These are phyloP conservation scores for Thraustotheca clavata DNA, from an alignment of 352 stramenopile genomes.

Conservation along the genomic window DNA sequence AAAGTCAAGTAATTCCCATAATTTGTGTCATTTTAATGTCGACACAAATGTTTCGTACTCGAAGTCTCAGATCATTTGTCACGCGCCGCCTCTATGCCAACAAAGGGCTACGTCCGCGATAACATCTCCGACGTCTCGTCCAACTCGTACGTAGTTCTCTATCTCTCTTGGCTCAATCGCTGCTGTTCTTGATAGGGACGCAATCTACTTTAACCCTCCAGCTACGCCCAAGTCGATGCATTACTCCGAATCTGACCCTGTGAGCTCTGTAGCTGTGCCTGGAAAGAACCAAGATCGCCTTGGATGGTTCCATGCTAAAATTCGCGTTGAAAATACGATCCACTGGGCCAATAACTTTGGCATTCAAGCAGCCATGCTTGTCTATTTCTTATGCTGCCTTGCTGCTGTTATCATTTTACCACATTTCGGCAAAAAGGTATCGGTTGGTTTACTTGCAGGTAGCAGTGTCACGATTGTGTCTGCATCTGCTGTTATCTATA, in stretches of 20 bases:
- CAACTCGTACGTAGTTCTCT: neutral
- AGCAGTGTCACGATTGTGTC: constrained; percentile 72
- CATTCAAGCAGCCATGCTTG: constrained; percentile 72
- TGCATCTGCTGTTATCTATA: constrained; percentile 63
- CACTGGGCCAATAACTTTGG: constrained; percentile 86
- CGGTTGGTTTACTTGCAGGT: constrained; percentile 62
- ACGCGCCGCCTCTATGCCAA: constrained; percentile 1
- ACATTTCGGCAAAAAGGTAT: constrained; percentile 42
- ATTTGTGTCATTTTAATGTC: too few species aligned
- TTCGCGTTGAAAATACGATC: constrained; percentile 75
- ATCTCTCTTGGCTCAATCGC: neutral
- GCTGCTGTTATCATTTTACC: constrained; percentile 50
- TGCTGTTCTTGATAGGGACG: neutral
- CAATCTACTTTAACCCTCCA: neutral
- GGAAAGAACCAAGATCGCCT: constrained; percentile 35
- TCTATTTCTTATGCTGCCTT: constrained; percentile 50
- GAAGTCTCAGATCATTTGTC: constrained; percentile 12
- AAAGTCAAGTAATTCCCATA: too few species aligned
- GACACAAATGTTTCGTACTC: too few species aligned
- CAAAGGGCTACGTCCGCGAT: constrained; percentile 6
- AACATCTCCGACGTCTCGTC: neutral
- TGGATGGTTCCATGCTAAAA: constrained; percentile 82
- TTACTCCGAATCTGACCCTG: neutral
- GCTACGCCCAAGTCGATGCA: constrained; percentile 13
- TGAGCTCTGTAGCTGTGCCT: neutral